Conservation (phyloP, 495 filamentous ascomycete species). For the Penicillium psychrofluorescens region DNA sequence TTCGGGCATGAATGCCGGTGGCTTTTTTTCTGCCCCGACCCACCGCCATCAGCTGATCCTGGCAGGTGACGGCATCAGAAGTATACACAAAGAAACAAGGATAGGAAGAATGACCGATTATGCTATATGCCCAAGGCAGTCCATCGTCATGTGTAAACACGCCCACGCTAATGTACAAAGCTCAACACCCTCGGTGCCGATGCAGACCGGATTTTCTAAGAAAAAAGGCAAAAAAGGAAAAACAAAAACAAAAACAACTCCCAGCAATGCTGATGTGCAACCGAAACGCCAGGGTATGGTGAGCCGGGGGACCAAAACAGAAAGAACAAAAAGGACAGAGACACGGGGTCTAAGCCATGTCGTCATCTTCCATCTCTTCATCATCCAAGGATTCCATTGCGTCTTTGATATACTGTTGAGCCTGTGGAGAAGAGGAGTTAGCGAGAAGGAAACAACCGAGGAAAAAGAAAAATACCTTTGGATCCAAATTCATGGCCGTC, state of each 20-base stretch:
- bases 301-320: too few relatives aligned
- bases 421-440: slow-evolving; percentile 43
- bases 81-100: not conserved
- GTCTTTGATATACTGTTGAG: slow-evolving; percentile 84
- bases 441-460: slow-evolving; percentile 6
- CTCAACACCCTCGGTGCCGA: slow-evolving; percentile 19
- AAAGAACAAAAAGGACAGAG: slow-evolving; percentile 4
- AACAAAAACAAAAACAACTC: not conserved
- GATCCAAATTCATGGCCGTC: slow-evolving; percentile 88
- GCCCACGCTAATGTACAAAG: slow-evolving; percentile 37
- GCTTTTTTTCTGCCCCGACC: slow-evolving; percentile 5
- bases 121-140: slow-evolving; percentile 4
- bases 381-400: slow-evolving; percentile 86
- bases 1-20: not conserved
- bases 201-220: slow-evolving; percentile 4
- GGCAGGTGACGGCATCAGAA: slow-evolving; percentile 1
- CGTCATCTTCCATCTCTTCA: slow-evolving; percentile 70
- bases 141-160: slow-evolving; percentile 7
- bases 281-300: too few relatives aligned
- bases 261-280: not conserved
- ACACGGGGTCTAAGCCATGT: slow-evolving; percentile 32
- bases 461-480: slow-evolving; percentile 63
- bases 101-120: slow-evolving; percentile 5
- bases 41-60: slow-evolving; percentile 11
- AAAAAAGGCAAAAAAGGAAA: too few relatives aligned